Base-by-base conservation (phyloP, 306 rosid species). In the Cyclanthera cordifolia region DNA sequence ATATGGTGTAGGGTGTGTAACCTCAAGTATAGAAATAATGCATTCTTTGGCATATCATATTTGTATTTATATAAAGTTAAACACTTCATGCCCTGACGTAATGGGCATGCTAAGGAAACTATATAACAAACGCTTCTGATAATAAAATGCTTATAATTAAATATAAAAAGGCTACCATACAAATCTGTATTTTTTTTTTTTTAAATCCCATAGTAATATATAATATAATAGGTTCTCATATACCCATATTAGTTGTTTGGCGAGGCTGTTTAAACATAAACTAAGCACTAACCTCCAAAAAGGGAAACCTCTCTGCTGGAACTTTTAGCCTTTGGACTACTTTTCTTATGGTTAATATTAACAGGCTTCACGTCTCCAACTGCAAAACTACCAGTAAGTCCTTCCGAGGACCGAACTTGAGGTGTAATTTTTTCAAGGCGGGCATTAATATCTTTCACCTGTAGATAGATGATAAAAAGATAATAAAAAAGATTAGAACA, bases 361-460 rank as follows among this genome's bases (percentile, higher is more conserved):
- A 74, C 73, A 37, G 84, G 82, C 75, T 85, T 94, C 61, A 71
- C 80, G 76, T 94, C 99, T 61, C 85, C 95, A 69, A 87, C 56
- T 68, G 82, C 53, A 81, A 78, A 86, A 78, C 85, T 87, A 75
- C 86, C 69, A 21, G 43, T 37, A 37, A 80, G 76, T 73, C 86
- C 88, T 83, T 88, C 95, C 46, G 95, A 75, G 56, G 92, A 78
- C 65, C 79, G 85, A 78, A 79, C 75, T 81, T 90, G 90, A 37
- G 97, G 96, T 67, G 89, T 86, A 82, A 90, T 85, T 73, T 91
- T 95, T 86, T 94, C 99, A 24, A 94, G 77, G 77, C 96, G 86
- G 37, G 99, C 96, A 81, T 94, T 94, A 72, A 94, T 94, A 87
- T 83, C 86, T 78, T 94, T 94, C 79, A 90, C 86, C 99, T 94